Percentiles rank a stretch among this genome's conserved stretches.
phyloP scores from a whole-genome alignment of 2,329 filamentous ascomycete genomes.

The Diaporthe velutina region DNA sequence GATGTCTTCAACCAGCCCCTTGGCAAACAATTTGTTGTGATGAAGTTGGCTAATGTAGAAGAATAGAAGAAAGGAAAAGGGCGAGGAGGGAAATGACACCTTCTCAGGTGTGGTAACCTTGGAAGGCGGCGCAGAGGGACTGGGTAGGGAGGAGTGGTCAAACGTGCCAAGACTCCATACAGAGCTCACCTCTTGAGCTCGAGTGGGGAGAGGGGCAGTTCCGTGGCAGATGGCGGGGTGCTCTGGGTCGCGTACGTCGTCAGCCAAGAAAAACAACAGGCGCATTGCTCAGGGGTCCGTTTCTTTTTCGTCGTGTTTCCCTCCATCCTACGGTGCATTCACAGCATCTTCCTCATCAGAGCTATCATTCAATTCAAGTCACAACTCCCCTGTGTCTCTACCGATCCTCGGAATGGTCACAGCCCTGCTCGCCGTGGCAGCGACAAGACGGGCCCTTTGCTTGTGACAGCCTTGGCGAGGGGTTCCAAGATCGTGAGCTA shows the following conservation, averaged over 20 bases:
- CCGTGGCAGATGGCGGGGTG: slow-evolving; percentile 27
- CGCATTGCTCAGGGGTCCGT: slow-evolving; percentile 14
- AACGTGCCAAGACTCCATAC: slow-evolving; percentile 39
- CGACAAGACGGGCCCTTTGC: not conserved
- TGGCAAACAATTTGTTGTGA: not conserved
- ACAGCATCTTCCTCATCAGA: not conserved
- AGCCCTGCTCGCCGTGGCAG: not conserved
- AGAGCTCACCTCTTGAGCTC: slow-evolving; percentile 34
- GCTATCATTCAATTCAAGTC: no score
- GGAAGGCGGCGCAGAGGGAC: slow-evolving; percentile 4
- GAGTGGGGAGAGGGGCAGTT: slow-evolving; percentile 37
- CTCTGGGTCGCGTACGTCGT: slow-evolving; percentile 17
- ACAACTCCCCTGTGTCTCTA: not conserved
- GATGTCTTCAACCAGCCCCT: slow-evolving; percentile 4
- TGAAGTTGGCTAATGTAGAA: not conserved
- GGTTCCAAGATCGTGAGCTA: not conserved
- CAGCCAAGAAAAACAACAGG: slow-evolving; percentile 20
- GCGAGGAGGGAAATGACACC: slow-evolving; percentile 2
- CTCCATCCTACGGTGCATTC: not conserved
- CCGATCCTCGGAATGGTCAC: not conserved
- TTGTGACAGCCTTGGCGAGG: slow-evolving; percentile 24
- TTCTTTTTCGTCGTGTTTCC: slow-evolving; percentile 5
- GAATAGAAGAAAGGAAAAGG: not conserved
- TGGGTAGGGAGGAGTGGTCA: slow-evolving; percentile 30
- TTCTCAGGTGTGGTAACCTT: slow-evolving; percentile 1